Base-by-base conservation (phyloP, 768 basidiomycete genomes). In the Hygrocybe punicea region DNA sequence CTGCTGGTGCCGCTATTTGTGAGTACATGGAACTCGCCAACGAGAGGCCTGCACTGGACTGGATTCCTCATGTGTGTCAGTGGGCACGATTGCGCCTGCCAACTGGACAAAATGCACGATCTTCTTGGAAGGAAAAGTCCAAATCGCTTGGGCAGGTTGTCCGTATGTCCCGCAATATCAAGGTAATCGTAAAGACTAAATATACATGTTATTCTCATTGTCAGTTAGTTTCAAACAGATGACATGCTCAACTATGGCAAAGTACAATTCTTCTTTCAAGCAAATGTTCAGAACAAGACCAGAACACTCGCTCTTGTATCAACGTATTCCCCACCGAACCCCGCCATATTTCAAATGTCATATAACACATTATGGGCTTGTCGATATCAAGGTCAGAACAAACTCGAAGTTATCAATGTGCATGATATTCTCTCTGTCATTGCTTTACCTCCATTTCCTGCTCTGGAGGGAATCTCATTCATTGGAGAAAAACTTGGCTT, bases 391-490 rank as follows among this genome's bases (percentile, higher is more conserved):
- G 61, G 59, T n/a, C 33, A 58, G 35, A 11, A 54, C 16, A 34
- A 39, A 8, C 29, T 29, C 8, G 29, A 8, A 6, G 52, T 57
- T 6, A 55, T 66, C 48, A 49, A 50, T 24, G 55, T 62, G 35
- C 23, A 54, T 2, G 35, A 44, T 11, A 66, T 67, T 23, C 25
- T 59, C 23, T 58, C 65, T 16, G 66, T 67, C 6, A 54, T 69
- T 40, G 64, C 62, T 11, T 66, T 69, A 65, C 61, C 64, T 34
- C 64, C 64, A 1, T 60, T 66, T 33, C 61, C 63, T 1, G 58
- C 62, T 37, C 62, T 59, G n/a, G 21, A 45, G 23, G 39, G 79
- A 75, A 65, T 78, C 77, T 62, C 84, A 70, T 65, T 74, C 71
- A 47, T 65, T 56, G 24, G 81, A 72, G 52, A 84, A 76, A 29